These are phyloP conservation scores for Hibiscus trionum DNA, from an alignment of 345 rosid genomes.

Conservation along the genomic window DNA sequence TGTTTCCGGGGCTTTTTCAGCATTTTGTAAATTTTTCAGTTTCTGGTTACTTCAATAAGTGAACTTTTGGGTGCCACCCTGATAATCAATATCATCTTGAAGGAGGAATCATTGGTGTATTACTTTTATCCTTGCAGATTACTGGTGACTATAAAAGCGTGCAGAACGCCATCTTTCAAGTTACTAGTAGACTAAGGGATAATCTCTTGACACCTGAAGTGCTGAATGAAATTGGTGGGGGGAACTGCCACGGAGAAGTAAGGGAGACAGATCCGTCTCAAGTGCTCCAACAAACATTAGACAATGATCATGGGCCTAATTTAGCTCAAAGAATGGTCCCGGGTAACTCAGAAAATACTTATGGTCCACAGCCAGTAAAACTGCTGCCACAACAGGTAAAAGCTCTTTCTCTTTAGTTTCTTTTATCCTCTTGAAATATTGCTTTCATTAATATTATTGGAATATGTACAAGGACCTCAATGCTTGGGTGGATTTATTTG, in stretches of 20 bases:
- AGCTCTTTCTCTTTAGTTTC: not conserved
- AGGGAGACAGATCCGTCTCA: conserved; percentile 15
- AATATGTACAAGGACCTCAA: conserved; percentile 11
- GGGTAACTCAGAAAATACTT: conserved; percentile 1
- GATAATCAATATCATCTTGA: not conserved
- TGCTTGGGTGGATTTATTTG: conserved; percentile 10
- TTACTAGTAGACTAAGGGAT: conserved; percentile 33
- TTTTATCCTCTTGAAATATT: not conserved
- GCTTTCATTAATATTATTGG: not conserved
- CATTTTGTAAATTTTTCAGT: not conserved
- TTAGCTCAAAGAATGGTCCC: conserved; percentile 9
- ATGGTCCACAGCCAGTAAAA: conserved; percentile 5
- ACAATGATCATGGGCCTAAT: conserved; percentile 7
- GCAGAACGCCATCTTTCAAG: conserved; percentile 33
- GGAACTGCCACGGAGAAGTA: conserved; percentile 17
- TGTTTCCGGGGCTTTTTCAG: not conserved
- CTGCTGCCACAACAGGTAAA: conserved; percentile 30
- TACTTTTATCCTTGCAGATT: conserved; percentile 29
- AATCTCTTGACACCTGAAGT: conserved; percentile 27
- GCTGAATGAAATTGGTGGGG: conserved; percentile 26
- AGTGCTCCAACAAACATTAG: conserved; percentile 7
- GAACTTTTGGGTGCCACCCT: conserved; percentile 9
- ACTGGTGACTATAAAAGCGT: conserved; percentile 32
- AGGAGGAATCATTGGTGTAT: not conserved
- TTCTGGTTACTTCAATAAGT: not conserved